Base-by-base conservation (phyloP, 1,284 basidiomycete genomes). In the Anthracocystis panici-leucophaei region DNA sequence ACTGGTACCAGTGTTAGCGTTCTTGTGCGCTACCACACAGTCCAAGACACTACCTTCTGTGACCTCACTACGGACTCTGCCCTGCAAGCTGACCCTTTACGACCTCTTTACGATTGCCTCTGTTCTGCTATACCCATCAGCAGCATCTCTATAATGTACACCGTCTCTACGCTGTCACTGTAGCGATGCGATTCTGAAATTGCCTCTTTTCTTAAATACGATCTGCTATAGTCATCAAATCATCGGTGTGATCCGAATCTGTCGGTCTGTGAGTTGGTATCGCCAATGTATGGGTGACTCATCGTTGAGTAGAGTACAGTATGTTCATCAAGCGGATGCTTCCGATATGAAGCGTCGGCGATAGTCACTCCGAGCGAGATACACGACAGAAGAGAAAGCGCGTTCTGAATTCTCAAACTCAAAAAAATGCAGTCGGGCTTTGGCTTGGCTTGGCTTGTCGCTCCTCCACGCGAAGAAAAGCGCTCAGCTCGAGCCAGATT, bases 81-180 rank as follows among this genome's bases (percentile, higher is more conserved):
- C 35, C 14, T 12, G 35, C 35, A 16, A 14, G 12, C 10, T 38
- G 35, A 38, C 35, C 45, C 29, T 29, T 51, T 12, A 58, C 38
- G 51, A 53, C 50, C 23, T 50, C 23, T 29, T 45, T 42, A 40
- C 46, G 52, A 48, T 58, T 42, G 25, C 23, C 54, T 41, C 45
- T 50, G 31, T 45, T 57, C 31, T 54, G 65, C 58, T 67, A 62
- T 67, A 67, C 64, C 65, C 57, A 44, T 61, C 58, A 57, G 57
- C 54, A 52, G 48, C 42, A 48, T 25, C 33, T 25, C 33, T 56
- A n/a, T 44, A 27, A 48, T 5, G 33, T 54, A 57, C 23, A 44
- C 25, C 23, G 25, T 8, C 27, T 14, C 40, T 16, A 29, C 31
- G 20, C 25, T 50, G 11, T 53, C 49, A 33, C 55, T 27, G 11